A percentile compares a stretch with the other conserved stretches of the same genome.
Conservation (phyloP, 805 yeast species). For the Jamesozyma lodderae region DNA sequence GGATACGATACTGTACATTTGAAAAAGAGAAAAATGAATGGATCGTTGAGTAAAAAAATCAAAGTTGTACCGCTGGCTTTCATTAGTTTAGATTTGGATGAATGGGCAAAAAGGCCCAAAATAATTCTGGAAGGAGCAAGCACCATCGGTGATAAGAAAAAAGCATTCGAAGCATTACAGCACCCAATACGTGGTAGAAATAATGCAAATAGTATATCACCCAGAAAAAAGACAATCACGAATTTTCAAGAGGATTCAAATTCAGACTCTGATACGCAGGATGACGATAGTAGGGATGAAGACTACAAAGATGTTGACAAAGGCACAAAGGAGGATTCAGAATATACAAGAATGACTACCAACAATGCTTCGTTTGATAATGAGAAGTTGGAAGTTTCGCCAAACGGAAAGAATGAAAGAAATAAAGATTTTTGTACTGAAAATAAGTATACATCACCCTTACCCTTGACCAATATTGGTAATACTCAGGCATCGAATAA, state of each 20-base stretch:
- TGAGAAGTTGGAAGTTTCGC: background rate
- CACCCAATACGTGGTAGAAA: constrained; percentile 20
- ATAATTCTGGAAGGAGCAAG: constrained; percentile 15
- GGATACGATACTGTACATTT: constrained; percentile 48
- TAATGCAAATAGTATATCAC: constrained; percentile 7
- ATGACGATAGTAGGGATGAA: background rate
- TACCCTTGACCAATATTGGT: background rate
- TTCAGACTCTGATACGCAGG: constrained; percentile 1
- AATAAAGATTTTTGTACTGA: too few relatives aligned
- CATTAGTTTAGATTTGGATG: constrained; percentile 26
- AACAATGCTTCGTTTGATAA: background rate
- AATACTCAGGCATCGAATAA: background rate
- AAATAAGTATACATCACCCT: too few relatives aligned
- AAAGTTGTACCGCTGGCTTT: constrained; percentile 24
- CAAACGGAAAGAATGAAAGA: too few relatives aligned
- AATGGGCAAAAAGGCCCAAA: constrained; percentile 31
- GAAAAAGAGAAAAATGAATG: constrained; percentile 21
- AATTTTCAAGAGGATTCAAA: background rate
- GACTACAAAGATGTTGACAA: background rate
- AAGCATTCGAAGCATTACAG: constrained; percentile 10
- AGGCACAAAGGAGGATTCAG: too few relatives aligned
- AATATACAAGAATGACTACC: background rate
- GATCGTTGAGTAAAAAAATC: constrained; percentile 12
- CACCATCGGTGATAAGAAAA: constrained; percentile 3
- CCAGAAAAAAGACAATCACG: constrained; percentile 4